These are phyloP conservation scores for Decorospora gaudefroyi DNA, from an alignment of 2,329 filamentous ascomycete species.

Conservation along the genomic window DNA sequence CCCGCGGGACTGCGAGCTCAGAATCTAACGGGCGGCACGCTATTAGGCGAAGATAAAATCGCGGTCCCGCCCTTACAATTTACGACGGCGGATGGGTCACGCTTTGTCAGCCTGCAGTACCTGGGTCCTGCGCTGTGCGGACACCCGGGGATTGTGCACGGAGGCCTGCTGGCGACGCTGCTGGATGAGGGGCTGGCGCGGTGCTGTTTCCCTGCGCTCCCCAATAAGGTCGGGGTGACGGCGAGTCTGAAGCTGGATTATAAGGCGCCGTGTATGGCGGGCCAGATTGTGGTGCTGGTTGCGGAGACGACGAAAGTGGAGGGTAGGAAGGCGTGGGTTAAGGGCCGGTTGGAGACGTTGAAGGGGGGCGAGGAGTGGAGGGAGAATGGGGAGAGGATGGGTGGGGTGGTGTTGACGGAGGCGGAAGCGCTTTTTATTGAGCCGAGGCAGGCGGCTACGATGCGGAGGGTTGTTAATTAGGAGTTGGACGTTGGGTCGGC, in stretches of 20 bases:
- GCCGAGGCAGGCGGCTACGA: conserved; percentile 72
- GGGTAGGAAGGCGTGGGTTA: conserved; percentile 92
- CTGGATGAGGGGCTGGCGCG: conserved; percentile 87
- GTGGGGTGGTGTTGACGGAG: conserved; percentile 70
- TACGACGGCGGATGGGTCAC: conserved; percentile 58
- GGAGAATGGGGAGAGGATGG: conserved; percentile 66
- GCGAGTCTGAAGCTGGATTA: conserved; percentile 85
- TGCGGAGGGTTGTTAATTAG: conserved; percentile 39
- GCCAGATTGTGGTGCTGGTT: conserved; percentile 74
- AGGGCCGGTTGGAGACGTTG: conserved; percentile 82
- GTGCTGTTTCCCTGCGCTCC: conserved; percentile 85
- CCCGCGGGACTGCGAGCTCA: conserved; percentile 69
- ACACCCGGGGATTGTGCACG: conserved; percentile 88
- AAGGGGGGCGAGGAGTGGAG: conserved; percentile 53
- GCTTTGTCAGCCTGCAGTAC: conserved; percentile 70
- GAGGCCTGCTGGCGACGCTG: conserved; percentile 87
- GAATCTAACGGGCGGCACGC: conserved; percentile 80
- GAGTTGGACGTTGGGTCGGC: not conserved
- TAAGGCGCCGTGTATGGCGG: conserved; percentile 75
- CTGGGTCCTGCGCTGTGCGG: conserved; percentile 82
- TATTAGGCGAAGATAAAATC: conserved; percentile 75
- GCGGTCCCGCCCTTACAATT: conserved; percentile 81
- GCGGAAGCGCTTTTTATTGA: conserved; percentile 87
- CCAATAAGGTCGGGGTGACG: conserved; percentile 83
- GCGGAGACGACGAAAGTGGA: conserved; percentile 84